phyloP scores from a whole-genome alignment of 1,284 basidiomycete species.

The Pseudozyma pruni region DNA sequence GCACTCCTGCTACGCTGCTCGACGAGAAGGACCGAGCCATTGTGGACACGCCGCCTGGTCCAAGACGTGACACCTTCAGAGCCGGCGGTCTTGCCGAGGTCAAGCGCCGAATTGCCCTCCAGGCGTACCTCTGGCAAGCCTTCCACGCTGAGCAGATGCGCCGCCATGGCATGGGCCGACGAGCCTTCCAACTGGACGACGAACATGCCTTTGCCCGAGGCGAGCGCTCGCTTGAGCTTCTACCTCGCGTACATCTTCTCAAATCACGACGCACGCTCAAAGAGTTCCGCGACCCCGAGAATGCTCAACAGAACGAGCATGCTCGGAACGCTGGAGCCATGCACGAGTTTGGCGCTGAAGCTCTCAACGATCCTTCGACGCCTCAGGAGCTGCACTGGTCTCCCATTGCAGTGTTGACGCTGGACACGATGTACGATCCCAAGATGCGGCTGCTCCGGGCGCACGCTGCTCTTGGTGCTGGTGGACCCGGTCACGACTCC shows the following conservation, averaged over 20 bases:
- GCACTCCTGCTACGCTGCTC: neutral
- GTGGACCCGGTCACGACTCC: conserved; percentile 25
- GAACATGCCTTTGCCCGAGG: neutral
- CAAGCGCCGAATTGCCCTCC: conserved; percentile 42
- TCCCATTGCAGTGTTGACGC: conserved; percentile 43
- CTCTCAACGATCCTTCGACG: conserved; percentile 28
- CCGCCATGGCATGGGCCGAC: conserved; percentile 44
- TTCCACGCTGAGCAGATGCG: conserved; percentile 58
- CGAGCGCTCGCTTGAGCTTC: conserved; percentile 13
- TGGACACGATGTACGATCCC: conserved; percentile 45
- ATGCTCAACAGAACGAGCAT: conserved; percentile 45
- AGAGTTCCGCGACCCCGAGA: conserved; percentile 49
- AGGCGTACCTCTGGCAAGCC: conserved; percentile 55
- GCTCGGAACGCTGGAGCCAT: conserved; percentile 49
- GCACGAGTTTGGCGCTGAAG: conserved; percentile 41
- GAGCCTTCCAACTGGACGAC: conserved; percentile 52
- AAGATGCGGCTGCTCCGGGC: conserved; percentile 44
- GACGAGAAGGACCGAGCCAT: conserved; percentile 22
- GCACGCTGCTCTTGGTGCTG: conserved; percentile 48
- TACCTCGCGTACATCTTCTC: conserved; percentile 47
- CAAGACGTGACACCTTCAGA: conserved; percentile 17
- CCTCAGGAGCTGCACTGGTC: conserved; percentile 26
- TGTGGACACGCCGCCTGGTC: conserved; percentile 34
- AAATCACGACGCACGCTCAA: conserved; percentile 27
- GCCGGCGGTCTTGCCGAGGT: conserved; percentile 34